Evolutionary conservation across 148 eudicot species (phyloP), one percentile per base, ranked within the genome.

Genomic region (Rhododendron mucronatum): DNA sequence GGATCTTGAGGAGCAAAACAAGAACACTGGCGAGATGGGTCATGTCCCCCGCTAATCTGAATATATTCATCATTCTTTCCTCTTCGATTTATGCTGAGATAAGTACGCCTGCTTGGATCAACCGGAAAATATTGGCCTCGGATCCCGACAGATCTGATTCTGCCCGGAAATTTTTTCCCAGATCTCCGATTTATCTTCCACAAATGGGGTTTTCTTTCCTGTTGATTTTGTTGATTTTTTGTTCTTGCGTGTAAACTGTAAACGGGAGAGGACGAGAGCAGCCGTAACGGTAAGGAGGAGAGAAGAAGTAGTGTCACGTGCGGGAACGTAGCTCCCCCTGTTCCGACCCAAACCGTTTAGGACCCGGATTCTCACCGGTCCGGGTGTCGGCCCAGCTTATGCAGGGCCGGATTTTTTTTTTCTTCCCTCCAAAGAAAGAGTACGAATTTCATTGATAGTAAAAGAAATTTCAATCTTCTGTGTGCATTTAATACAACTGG

Each of bases 41-140:
- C 96, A 96, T 93, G 80, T 94, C 98, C 84, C 96, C 98, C 3
- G 98, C 98, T 91, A 96, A 91, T 90, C 98, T 93, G 91, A 96
- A 96, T 88, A 96, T 92, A 87, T 96, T 96, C 98, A 94, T 96
- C 89, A 90, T 90, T 73, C 28, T 78, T 14, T 30, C 61, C 21
- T 4, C 47, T 28, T 47, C 20, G 33, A 45, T 44, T 9, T 23
- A 41, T 23, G 18, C 15, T 12, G 35, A 28, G 30, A 69, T 69
- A 28, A 28, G 30, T 82, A 14, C 7, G 45, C 51, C 45, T 83
- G 61, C 28, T 28, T 69, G 65, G 79, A 73, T 84, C 63, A 84
- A 45, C 14, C 80, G 3, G 63, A 45, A 50, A 71, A 15, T 18
- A 15, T 73, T 73, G 57, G 4, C 55, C 77, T 84, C 88, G 21